A percentile compares a stretch with the other conserved stretches of the same genome.
Conservation (phyloP, 345 rosid species). For the Bruguiera gymnorhiza region DNA sequence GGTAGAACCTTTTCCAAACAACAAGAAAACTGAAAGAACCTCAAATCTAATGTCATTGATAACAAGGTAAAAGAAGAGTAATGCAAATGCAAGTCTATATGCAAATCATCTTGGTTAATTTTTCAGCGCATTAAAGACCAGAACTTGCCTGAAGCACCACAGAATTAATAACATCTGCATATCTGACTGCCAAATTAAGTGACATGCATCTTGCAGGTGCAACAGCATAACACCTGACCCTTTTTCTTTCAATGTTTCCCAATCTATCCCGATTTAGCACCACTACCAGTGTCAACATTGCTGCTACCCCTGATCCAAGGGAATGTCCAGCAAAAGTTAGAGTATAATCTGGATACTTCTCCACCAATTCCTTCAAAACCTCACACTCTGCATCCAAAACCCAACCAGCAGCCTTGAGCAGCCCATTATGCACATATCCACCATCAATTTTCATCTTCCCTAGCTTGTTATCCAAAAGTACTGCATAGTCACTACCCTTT, state of each 20-base stretch:
- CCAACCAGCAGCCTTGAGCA: constrained; percentile 83
- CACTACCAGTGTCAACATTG: constrained; percentile 74
- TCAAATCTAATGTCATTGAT: not conserved
- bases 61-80: not conserved
- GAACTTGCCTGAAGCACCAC: constrained; percentile 85
- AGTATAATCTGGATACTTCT: constrained; percentile 66
- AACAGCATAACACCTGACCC: constrained; percentile 87
- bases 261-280: constrained; percentile 55
- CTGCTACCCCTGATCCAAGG: constrained; percentile 90
- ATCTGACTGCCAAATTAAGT: constrained; percentile 83
- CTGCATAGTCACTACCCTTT: constrained; percentile 79
- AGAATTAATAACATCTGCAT: constrained; percentile 93
- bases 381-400: constrained; percentile 76
- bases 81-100: not conserved
- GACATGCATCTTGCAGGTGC: constrained; percentile 99
- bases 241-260: constrained; percentile 66
- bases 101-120: not conserved
- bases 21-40: too few relatives aligned
- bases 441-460: constrained; percentile 80
- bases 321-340: constrained; percentile 92
- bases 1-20: not conserved
- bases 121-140: constrained; percentile 1
- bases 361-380: constrained; percentile 57
- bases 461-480: constrained; percentile 80
- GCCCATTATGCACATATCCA: constrained; percentile 93